Evolutionary conservation across 768 basidiomycete species (phyloP), one percentile per base, ranked within the genome.

Genomic region (Tricholoma saponaceum): DNA sequence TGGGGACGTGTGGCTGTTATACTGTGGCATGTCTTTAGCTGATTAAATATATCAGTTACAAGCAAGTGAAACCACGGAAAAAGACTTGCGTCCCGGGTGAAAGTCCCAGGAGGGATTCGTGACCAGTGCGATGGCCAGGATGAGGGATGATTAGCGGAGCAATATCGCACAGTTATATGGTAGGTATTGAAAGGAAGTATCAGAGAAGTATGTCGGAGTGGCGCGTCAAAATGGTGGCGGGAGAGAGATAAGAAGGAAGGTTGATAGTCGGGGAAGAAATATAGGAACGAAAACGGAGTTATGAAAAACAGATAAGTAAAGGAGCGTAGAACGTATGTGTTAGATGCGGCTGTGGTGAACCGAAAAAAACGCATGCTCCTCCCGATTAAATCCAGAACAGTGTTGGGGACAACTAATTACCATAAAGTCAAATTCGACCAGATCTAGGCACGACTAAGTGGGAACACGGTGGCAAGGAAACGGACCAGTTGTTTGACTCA

Each of bases 371-470:
- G 61, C 49, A 61, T 39, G 47, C n/a, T 50, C 25, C 25, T 30
- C 47, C 28, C 26, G 47, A 50, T 54, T 44, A 50, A 22, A 54
- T 28, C 26, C 57, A 55, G 58, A 52, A 58, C 33, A n/a, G 57
- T 54, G 54, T 49, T 9, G 32, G 58, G 54, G 52, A 49, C 57
- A 58, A 44, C 55, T 30, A 35, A 44, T 55, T 39, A 32, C 30
- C 37, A 43, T 50, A 6, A 52, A 46, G 56, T 44, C 56, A 46
- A 59, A 51, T 57, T 60, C 66, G 71, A 72, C 73, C 68, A 59
- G 72, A 75, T 75, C 69, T 69, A 75, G 73, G 74, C 65, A 74
- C 69, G 28, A 22, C 62, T 52, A 59, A 49, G n/a, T 63, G 56
- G 61, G 54, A 58, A 41, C 23, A 35, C 26, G 60, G 64, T 65